A percentile compares a stretch with the other conserved stretches of the same genome.
phyloP scores from a whole-genome alignment of 2,329 filamentous ascomycete genomes.

The Colletotrichum lini region DNA sequence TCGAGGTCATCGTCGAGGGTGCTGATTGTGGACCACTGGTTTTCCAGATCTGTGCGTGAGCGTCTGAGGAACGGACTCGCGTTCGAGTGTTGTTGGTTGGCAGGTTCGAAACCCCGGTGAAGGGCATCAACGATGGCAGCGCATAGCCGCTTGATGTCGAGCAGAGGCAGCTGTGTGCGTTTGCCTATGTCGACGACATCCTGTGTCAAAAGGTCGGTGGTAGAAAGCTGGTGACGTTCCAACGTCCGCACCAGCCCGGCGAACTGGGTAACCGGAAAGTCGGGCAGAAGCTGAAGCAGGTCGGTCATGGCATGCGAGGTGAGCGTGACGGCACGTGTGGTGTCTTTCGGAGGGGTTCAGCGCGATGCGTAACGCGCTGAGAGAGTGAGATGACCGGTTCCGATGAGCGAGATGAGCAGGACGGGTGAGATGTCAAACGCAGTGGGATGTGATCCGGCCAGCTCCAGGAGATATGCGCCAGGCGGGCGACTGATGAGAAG shows the following conservation, averaged over 20 bases:
- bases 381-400: not conserved
- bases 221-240: conserved; percentile 83
- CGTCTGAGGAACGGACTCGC: conserved; percentile 20
- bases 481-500: not conserved
- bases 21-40: conserved; percentile 73
- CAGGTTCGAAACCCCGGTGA: conserved; percentile 69
- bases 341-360: not conserved
- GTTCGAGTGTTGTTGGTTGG: conserved; percentile 9
- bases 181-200: conserved; percentile 88
- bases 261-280: conserved; percentile 80
- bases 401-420: not conserved
- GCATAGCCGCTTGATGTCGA: conserved; percentile 83
- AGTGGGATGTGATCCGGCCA: not conserved
- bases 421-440: not conserved
- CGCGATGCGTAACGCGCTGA: not conserved
- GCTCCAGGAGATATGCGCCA: not conserved
- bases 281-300: conserved; percentile 85
- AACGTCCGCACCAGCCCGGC: conserved; percentile 83
- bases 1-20: conserved; percentile 85
- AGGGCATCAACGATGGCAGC: conserved; percentile 77
- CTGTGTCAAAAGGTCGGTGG: conserved; percentile 87
- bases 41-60: conserved; percentile 33
- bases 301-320: conserved; percentile 77
- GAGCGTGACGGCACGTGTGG: not conserved
- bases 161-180: conserved; percentile 84